Percentiles rank a stretch among this genome's conserved stretches.
These are phyloP conservation scores for Trichoderma brevicompactum DNA, from an alignment of 2,329 filamentous ascomycete species.

Conservation along the genomic window DNA sequence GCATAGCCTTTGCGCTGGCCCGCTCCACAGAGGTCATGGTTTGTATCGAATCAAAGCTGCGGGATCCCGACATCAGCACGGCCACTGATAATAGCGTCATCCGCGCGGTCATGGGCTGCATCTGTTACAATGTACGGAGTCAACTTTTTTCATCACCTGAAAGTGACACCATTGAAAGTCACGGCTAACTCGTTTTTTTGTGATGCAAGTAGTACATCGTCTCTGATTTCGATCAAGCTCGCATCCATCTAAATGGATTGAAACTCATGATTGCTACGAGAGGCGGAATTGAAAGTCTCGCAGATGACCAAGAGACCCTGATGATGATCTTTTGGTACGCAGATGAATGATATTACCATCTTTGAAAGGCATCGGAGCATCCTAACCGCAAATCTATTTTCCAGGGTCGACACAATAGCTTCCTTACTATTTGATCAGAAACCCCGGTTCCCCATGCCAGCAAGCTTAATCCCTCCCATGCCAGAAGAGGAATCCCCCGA, in stretches of 20 bases:
- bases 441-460: slow-evolving; percentile 18
- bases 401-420: slow-evolving; percentile 18
- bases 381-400: not conserved
- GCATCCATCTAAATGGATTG: slow-evolving; percentile 11
- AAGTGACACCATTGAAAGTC: not conserved
- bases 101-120: slow-evolving; percentile 18
- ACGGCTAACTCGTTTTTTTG: not conserved
- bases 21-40: slow-evolving; percentile 8
- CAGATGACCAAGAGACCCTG: not conserved
- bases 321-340: slow-evolving; percentile 23
- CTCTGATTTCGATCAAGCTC: slow-evolving; percentile 16
- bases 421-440: slow-evolving; percentile 19
- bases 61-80: not conserved
- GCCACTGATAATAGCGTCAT: slow-evolving; percentile 9
- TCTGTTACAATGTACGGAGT: slow-evolving; percentile 23
- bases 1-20: slow-evolving; percentile 12
- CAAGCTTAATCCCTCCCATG: not conserved
- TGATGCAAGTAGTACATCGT: slow-evolving; percentile 6
- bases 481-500: not conserved
- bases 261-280: slow-evolving; percentile 18
- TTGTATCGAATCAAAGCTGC: slow-evolving; percentile 7
- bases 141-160: not conserved
- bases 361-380: too few relatives aligned
- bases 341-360: not conserved
- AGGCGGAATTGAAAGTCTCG: slow-evolving; percentile 22